A percentile compares a stretch with the other conserved stretches of the same genome.
Evolutionary conservation across 2,329 filamentous ascomycete species (phyloP).

Genomic region (Pseudogymnoascus sp.): DNA sequence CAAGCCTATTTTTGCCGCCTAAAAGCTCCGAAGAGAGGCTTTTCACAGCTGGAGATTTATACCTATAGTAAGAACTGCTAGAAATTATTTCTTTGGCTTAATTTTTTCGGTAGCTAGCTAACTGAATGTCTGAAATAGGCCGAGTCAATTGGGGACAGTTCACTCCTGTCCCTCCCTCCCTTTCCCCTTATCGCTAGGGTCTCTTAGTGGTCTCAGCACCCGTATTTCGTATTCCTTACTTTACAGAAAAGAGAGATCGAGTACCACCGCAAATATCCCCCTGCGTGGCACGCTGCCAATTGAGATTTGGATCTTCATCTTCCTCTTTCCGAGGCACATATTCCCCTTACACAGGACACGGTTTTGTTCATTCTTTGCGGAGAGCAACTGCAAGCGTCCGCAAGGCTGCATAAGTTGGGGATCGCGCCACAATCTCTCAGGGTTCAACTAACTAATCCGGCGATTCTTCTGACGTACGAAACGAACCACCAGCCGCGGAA

Average conservation of each 20-base stretch:
- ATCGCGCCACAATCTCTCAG: neutral
- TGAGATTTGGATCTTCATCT: constrained; percentile 1
- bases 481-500: neutral
- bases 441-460: neutral
- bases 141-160: no score
- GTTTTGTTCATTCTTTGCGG: neutral
- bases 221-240: constrained; percentile 3
- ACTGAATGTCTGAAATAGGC: no score
- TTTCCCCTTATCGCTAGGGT: constrained; percentile 8
- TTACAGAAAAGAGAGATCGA: constrained; percentile 3
- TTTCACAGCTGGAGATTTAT: no score
- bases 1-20: no score
- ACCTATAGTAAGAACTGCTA: no score
- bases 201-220: constrained; percentile 8
- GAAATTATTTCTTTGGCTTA: no score
- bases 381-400: neutral
- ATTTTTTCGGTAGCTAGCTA: no score
- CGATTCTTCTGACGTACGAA: constrained; percentile 2
- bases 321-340: neutral
- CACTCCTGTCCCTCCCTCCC: neutral
- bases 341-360: neutral
- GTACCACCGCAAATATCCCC: constrained; percentile 1
- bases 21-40: no score
- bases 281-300: neutral
- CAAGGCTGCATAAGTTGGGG: neutral